phyloP scores from a whole-genome alignment of 2,329 filamentous ascomycete species.

The Pseudogymnoascus sp. region DNA sequence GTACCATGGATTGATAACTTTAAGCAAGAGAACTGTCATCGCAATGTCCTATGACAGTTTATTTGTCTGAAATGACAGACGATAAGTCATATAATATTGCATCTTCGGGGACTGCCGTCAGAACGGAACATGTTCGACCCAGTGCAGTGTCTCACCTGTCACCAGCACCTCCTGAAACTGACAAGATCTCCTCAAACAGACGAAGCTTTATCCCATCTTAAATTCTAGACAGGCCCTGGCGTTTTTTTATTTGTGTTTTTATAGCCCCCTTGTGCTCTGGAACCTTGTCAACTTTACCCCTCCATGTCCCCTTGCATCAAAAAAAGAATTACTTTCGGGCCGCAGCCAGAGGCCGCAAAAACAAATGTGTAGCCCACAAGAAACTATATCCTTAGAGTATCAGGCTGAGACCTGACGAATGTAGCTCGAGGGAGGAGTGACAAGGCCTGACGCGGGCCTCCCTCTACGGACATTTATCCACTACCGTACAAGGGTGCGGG shows the following conservation, averaged over 20 bases:
- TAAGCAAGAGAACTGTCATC: not conserved
- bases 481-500: slow-evolving; percentile 1
- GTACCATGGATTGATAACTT: not conserved
- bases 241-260: not conserved
- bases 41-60: not conserved
- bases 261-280: not conserved
- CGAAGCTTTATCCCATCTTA: not conserved
- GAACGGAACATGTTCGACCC: not conserved
- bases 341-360: not conserved
- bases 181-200: not conserved
- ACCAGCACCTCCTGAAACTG: not conserved
- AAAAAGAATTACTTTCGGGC: not conserved
- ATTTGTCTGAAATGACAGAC: not conserved
- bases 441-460: not conserved
- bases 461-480: not conserved
- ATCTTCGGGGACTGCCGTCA: not conserved
- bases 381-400: not conserved
- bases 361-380: not conserved
- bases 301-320: not conserved
- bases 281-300: not conserved
- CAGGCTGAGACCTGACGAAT: slow-evolving; percentile 2
- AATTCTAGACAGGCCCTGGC: not conserved
- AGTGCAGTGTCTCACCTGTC: not conserved
- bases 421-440: not conserved
- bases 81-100: not conserved